Percentiles rank a stretch among this genome's conserved stretches.
Evolutionary conservation across 2,329 filamentous ascomycete species (phyloP).

Genomic region (Aspergillus sp.): DNA sequence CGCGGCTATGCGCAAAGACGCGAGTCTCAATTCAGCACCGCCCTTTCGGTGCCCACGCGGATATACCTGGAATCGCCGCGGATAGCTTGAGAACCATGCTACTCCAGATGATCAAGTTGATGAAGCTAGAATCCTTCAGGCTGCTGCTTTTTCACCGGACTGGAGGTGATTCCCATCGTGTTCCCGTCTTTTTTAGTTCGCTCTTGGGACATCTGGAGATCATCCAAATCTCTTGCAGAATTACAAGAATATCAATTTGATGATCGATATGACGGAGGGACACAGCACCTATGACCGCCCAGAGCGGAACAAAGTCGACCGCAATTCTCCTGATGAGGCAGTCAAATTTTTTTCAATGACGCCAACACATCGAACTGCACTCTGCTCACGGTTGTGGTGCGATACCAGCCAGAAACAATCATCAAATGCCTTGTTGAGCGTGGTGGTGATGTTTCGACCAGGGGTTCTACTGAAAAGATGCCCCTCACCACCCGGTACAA

Average conservation of each 20-base stretch:
- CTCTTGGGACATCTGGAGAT: not conserved
- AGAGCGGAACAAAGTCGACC: not conserved
- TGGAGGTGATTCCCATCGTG: not conserved
- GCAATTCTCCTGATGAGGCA: too few species aligned
- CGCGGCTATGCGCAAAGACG: not conserved
- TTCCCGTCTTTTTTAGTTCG: not conserved
- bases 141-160: not conserved
- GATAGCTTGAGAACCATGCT: not conserved
- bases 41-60: not conserved
- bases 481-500: too few species aligned
- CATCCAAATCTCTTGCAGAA: not conserved
- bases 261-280: not conserved
- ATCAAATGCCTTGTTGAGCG: too few species aligned
- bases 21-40: too few species aligned
- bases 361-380: too few species aligned
- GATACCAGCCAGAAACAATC: too few species aligned
- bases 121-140: not conserved
- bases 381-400: too few species aligned
- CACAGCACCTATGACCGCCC: not conserved
- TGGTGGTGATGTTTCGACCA: too few species aligned
- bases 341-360: too few species aligned
- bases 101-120: not conserved
- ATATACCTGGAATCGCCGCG: not conserved
- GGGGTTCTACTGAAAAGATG: too few species aligned
- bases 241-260: not conserved